Evolutionary conservation across 805 yeast genomes (phyloP), one percentile per base, ranked within the genome.

Genomic region (Cyberlindnera mississippiensis): DNA sequence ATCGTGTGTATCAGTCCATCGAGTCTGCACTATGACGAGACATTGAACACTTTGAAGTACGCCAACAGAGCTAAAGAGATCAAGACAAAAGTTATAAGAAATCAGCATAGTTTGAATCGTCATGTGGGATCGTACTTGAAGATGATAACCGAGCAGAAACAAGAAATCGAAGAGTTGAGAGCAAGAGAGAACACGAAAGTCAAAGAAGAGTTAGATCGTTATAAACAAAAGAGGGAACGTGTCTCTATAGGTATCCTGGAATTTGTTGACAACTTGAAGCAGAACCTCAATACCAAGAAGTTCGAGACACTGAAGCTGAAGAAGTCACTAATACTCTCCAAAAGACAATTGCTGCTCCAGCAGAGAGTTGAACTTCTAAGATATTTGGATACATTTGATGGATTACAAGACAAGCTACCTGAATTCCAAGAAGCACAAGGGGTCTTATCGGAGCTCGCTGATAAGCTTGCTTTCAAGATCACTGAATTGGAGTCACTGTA

Each of bases 1-100:
- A 86, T 91, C 50, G 97, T 89, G 2, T 91, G 98, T 63, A 76
- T 91, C 3, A 82, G 95, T 4, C 97, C 97, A 0, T 84, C 89
- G 45, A 76, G 85, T 24, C 72, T 70, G 33, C 97, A 91, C 61
- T 89, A 88, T 60, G 98, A 91, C 57, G 98, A 91, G 57, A 90
- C 98, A 1, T 68, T 86, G 39, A 91, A 91, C 60, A 87, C 97
- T 0, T 72, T 91, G 46, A 86, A 87, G 59, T 91, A 90, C 61
- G 97, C 97, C 0, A 80, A 88, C 58, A 68, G 96, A 32, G 97
- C 96, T 13, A 89, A 89, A 57, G 89, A 84, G 50, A 90, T 90
- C 52, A 85, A 85, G 57, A 90, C 96, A 0, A 86, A 85, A 51
- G 68, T 85, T 3, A 71, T 76, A 3, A 64, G 93, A 46, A 89